A percentile compares a stretch with the other conserved stretches of the same genome.
Conservation (phyloP, 495 filamentous ascomycete species). For the Aspergillus bertholletiae region DNA sequence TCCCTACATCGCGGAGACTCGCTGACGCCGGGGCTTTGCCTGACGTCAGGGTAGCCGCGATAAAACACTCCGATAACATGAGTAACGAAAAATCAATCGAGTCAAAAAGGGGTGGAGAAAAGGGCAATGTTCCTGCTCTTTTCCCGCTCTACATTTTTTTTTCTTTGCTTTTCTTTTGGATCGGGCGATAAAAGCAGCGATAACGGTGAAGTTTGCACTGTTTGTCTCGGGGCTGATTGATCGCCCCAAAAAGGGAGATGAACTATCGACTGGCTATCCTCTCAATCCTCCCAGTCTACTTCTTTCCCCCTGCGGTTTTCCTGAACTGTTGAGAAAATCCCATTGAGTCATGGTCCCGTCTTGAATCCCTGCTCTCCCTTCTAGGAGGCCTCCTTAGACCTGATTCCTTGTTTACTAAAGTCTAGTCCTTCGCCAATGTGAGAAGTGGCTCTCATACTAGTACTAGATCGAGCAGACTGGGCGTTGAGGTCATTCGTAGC, state of each 20-base stretch:
- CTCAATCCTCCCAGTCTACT: too few relatives aligned
- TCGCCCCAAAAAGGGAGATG: not conserved
- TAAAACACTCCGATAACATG: slow-evolving; percentile 81
- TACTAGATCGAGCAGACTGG: too few relatives aligned
- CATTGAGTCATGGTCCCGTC: not conserved
- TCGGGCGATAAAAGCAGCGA: slow-evolving; percentile 21
- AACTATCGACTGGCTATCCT: slow-evolving; percentile 9
- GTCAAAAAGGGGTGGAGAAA: not conserved
- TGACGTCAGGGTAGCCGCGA: slow-evolving; percentile 67
- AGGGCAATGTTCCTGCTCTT: not conserved
- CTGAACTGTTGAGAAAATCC: too few relatives aligned
- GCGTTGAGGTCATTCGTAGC: too few relatives aligned
- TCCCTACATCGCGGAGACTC: slow-evolving; percentile 70
- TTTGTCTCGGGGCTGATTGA: slow-evolving; percentile 25
- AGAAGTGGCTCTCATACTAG: too few relatives aligned
- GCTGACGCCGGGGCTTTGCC: slow-evolving; percentile 61
- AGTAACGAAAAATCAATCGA: slow-evolving; percentile 17
- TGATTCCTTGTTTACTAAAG: too few relatives aligned
- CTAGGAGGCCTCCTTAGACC: slow-evolving; percentile 3
- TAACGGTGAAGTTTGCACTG: slow-evolving; percentile 39
- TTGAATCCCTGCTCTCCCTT: slow-evolving; percentile 14
- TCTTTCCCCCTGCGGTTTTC: not conserved
- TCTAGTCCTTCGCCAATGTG: too few relatives aligned
- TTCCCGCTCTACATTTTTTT: not conserved
- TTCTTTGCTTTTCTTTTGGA: slow-evolving; percentile 23